Evolutionary conservation across 176 grass and related monocot genomes (phyloP).

Genomic region (Oryza punctata): DNA sequence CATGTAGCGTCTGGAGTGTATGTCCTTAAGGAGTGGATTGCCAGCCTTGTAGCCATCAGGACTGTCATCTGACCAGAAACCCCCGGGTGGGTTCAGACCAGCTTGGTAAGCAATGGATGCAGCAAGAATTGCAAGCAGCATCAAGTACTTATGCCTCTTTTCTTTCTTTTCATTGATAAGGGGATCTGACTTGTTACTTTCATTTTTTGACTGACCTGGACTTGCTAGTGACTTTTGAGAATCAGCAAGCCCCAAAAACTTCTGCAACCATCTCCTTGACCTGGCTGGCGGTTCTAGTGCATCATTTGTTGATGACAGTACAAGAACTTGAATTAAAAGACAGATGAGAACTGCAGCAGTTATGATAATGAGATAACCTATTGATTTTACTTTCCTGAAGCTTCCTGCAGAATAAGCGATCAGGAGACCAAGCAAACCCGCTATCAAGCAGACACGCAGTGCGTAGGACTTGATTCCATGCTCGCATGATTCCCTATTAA

Average conservation of each 20-base stretch:
- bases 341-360: conserved; percentile 21
- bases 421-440: conserved; percentile 38
- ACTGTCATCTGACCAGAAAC: conserved; percentile 34
- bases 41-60: conserved; percentile 28
- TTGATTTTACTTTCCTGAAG: conserved; percentile 27
- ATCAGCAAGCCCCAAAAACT: not conserved
- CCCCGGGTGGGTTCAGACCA: conserved; percentile 59
- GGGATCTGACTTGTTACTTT: not conserved
- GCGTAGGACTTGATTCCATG: conserved; percentile 46
- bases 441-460: conserved; percentile 30
- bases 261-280: not conserved
- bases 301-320: not conserved
- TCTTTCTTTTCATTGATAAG: not conserved
- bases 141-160: conserved; percentile 51
- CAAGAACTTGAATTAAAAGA: conserved; percentile 33
- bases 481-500: conserved; percentile 48
- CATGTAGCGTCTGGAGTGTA: conserved; percentile 21
- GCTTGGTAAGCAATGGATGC: conserved; percentile 58
- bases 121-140: conserved; percentile 57
- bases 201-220: not conserved
- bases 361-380: conserved; percentile 30
- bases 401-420: conserved; percentile 43
- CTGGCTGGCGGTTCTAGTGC: not conserved
- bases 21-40: conserved; percentile 30
- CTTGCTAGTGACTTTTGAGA: not conserved